These are phyloP conservation scores for Xylaria sp. DNA, from an alignment of 2,329 filamentous ascomycete species.

Conservation along the genomic window DNA sequence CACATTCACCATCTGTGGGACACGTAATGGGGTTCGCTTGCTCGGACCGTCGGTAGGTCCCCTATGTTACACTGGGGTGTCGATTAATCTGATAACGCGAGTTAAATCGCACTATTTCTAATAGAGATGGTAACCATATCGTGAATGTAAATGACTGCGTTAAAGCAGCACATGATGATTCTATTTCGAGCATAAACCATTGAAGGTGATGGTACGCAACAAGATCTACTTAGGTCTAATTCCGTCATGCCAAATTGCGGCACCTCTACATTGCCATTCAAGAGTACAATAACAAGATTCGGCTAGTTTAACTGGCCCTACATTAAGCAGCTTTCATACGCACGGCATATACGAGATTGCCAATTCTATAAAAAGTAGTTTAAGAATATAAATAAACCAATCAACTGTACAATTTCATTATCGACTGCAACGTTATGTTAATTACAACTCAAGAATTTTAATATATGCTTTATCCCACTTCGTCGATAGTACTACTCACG, in stretches of 20 bases:
- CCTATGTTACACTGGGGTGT: neutral
- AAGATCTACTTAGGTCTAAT: neutral
- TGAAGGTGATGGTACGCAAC: neutral
- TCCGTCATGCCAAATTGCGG: neutral
- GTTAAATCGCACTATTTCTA: neutral
- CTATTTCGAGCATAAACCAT: neutral
- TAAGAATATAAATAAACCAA: neutral
- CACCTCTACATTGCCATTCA: neutral
- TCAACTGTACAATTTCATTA: neutral
- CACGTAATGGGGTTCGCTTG: constrained; percentile 24
- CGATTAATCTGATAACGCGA: constrained; percentile 14
- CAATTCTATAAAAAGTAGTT: neutral
- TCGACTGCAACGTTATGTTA: neutral
- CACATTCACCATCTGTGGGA: neutral
- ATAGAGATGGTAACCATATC: neutral
- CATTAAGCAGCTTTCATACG: neutral
- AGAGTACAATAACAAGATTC: neutral
- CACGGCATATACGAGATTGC: neutral
- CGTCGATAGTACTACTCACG: too few relatives aligned
- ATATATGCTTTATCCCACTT: neutral
- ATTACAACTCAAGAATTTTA: neutral
- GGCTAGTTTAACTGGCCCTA: too few relatives aligned
- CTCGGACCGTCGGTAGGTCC: constrained; percentile 24
- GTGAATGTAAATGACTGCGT: neutral
- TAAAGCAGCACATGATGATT: neutral